These are phyloP conservation scores for Cryomyces minteri DNA, from an alignment of 495 filamentous ascomycete genomes.

Conservation along the genomic window DNA sequence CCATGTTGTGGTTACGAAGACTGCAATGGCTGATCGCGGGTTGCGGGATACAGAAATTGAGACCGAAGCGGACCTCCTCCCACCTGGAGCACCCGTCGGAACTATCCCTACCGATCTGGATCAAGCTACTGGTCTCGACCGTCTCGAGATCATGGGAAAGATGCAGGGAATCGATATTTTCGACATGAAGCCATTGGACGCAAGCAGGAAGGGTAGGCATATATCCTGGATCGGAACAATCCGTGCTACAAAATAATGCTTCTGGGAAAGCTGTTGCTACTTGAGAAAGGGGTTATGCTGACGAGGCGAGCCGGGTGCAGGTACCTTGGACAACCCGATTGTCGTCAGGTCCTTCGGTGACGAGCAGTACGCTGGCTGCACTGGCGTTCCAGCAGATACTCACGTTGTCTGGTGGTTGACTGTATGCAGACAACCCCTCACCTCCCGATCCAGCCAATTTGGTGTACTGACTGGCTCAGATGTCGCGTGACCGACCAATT, in stretches of 20 bases:
- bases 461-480: slow-evolving; percentile 25
- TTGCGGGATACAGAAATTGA: slow-evolving; percentile 51
- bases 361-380: slow-evolving; percentile 95
- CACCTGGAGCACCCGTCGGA: slow-evolving; percentile 62
- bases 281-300: not conserved
- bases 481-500: slow-evolving; percentile 75
- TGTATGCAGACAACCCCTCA: slow-evolving; percentile 31
- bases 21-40: not conserved
- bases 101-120: slow-evolving; percentile 84
- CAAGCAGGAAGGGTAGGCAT: slow-evolving; percentile 59
- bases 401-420: slow-evolving; percentile 81
- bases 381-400: slow-evolving; percentile 79
- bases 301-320: slow-evolving; percentile 21
- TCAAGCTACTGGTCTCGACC: slow-evolving; percentile 92
- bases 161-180: slow-evolving; percentile 97
- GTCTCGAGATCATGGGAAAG: slow-evolving; percentile 96
- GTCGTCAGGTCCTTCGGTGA: slow-evolving; percentile 75
- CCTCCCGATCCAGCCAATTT: slow-evolving; percentile 1
- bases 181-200: slow-evolving; percentile 92
- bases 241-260: too few relatives aligned
- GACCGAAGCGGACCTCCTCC: slow-evolving; percentile 58
- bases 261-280: too few relatives aligned
- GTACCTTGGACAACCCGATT: slow-evolving; percentile 81
- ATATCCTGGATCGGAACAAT: too few relatives aligned
- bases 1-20: not conserved